Base-by-base conservation (phyloP, 371 early-diverging fungal genomes). In the Saksenaea oblongispora region DNA sequence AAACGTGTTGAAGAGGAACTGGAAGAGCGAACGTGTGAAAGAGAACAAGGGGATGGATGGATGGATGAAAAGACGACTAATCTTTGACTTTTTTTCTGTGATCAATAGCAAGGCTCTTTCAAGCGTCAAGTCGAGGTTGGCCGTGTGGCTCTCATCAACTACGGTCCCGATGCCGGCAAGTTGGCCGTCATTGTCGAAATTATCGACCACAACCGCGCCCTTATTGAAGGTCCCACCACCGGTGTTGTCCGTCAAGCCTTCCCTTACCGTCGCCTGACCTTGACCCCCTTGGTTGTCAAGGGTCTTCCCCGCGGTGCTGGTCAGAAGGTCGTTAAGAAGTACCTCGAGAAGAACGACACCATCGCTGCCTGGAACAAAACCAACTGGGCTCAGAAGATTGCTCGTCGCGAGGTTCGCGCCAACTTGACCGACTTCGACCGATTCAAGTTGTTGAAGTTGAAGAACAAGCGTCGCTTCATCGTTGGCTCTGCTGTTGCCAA, bases 161-260 rank as follows among this genome's bases (percentile, higher is more conserved):
- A 89, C 87, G 99, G 99, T 67, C 84, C 88, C 67, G 91, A 95
- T 78, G 88, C 91, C 81, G 95, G 96, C 75, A 97, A 97, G 87
- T 87, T 96, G 71, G 98, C 97, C 80, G 94, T 95, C 76, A 94
- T 99, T 83, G 93, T 97, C 69, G 99, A 98, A 80, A 96, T 99
- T 83, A 87, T 99, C 72, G 99, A 99, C 87, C 97, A 99, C 90
- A 91, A 91, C 87, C 91, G 98, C 67, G 98, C 95, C 73, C 86
- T 99, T 70, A 82, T 99, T 75, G 97, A 97, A 80, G 98, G 98
- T 62, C 99, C 99, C 60, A 95, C 94, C 86, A 95, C 95, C 61
- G 94, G 90, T 74, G 96, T 98, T 67, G 37, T 83, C 69, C 97
- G 98, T 76, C 92, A 94, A 78, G 87, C 87, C 65, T 76, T 92